These are phyloP conservation scores for Francoa sonchifolia DNA, from an alignment of 441 rosid genomes.

Conservation along the genomic window DNA sequence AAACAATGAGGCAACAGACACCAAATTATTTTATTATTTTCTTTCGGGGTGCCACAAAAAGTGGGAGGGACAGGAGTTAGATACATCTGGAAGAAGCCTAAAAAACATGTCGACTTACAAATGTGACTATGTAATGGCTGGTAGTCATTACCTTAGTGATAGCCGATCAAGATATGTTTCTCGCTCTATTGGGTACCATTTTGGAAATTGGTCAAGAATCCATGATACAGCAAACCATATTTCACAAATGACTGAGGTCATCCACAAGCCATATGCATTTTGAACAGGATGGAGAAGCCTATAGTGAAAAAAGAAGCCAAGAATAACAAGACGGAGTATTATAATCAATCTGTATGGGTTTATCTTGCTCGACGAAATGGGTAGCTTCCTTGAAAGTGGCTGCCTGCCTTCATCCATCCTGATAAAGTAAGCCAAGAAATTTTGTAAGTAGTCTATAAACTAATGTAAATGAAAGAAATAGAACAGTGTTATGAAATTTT, in stretches of 20 bases:
- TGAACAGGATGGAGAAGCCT: conserved; percentile 77
- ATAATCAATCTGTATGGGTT: conserved; percentile 80
- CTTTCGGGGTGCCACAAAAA: too few species aligned
- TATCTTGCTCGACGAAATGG: conserved; percentile 75
- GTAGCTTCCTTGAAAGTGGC: conserved; percentile 85
- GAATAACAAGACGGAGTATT: conserved; percentile 63
- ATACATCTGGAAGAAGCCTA: background rate
- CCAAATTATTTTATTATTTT: too few species aligned
- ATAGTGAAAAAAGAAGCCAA: conserved; percentile 82
- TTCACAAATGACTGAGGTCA: conserved; percentile 86
- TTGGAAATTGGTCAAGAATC: conserved; percentile 94
- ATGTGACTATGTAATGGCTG: background rate
- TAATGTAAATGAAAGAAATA: too few species aligned
- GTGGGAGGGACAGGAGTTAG: too few species aligned
- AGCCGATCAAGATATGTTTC: conserved; percentile 95
- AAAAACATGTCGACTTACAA: background rate
- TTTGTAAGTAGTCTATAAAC: background rate
- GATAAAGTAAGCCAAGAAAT: background rate
- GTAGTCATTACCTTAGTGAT: conserved; percentile 44
- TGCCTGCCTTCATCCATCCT: conserved; percentile 99
- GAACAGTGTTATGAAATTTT: too few species aligned
- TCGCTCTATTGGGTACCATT: conserved; percentile 77
- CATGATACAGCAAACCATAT: conserved; percentile 96
- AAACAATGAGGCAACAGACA: too few species aligned
- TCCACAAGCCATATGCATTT: conserved; percentile 82